Evolutionary conservation across 2,329 filamentous ascomycete genomes (phyloP), one percentile per base, ranked within the genome.

Genomic region (Colletotrichum eleusines): DNA sequence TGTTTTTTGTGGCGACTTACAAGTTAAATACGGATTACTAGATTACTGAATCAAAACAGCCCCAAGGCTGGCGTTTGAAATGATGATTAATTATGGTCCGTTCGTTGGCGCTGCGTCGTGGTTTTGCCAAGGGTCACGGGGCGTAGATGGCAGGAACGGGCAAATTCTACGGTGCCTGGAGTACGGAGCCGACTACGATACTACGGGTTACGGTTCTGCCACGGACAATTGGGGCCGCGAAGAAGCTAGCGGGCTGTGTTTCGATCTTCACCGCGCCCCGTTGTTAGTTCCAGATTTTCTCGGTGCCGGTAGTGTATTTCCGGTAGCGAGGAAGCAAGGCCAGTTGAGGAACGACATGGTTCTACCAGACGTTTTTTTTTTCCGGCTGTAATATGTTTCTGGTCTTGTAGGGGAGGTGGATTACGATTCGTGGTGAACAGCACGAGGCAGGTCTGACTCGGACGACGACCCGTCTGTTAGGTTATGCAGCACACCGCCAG

Each of bases 401-500:
- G 57, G 35, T 44, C 50, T 33, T 67, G 63, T 71, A 46, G 9
- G 68, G n/a, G 55, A 61, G 18, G 50, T 67, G 58, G 38, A 67
- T 54, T 67, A 28, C 31, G 48, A 70, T 66, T 50, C 55, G 48
- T 66, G 33, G 51, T 67, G 26, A 42, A 51, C 58, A 51, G 51
- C 50, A 50, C 23, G 28, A 14, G 48, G 28, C 26, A 16, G 35
- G n/a, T 58, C 50, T 67, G 68, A 71, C 68, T 71, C 68, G 58
- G 63, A 20, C 18, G 26, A 20, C 20, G 68, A 71, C 63, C 68
- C 68, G 58, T 57, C 68, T 44, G 57, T 63, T 42, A 62, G 63
- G 57, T 70, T 67, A 71, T 44, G 68, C 68, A 67, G 68, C 57
- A 42, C 63, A 58, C 68, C 68, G 61, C 31, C 58, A 67, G 55